These are phyloP conservation scores for Mycena metata DNA, from an alignment of 768 basidiomycete species.

Conservation along the genomic window DNA sequence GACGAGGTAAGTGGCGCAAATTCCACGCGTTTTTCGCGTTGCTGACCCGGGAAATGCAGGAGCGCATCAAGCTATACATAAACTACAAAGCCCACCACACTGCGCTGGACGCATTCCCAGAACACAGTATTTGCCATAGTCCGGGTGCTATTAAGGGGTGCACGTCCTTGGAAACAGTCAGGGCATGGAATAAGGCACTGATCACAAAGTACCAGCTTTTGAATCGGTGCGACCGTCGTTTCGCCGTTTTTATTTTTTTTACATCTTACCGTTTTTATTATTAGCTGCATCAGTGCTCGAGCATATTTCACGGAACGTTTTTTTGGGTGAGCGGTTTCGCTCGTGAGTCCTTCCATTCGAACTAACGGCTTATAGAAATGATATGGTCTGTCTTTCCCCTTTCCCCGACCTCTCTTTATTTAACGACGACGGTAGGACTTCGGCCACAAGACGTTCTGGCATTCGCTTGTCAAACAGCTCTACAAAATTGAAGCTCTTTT, in stretches of 20 bases:
- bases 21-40: constrained; percentile 25
- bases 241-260: neutral
- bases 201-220: constrained; percentile 50
- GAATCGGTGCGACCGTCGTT: constrained; percentile 42
- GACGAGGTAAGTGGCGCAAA: constrained; percentile 41
- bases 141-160: constrained; percentile 45
- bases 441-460: constrained; percentile 55
- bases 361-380: constrained; percentile 44
- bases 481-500: constrained; percentile 48
- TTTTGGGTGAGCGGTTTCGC: constrained; percentile 51
- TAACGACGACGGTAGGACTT: constrained; percentile 49
- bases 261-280: neutral
- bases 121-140: constrained; percentile 43
- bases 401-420: constrained; percentile 16
- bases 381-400: constrained; percentile 47
- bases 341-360: neutral
- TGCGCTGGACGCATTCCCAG: constrained; percentile 47
- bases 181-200: constrained; percentile 50
- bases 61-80: constrained; percentile 53
- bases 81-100: constrained; percentile 52
- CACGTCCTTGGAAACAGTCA: constrained; percentile 46
- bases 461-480: constrained; percentile 48
- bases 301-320: constrained; percentile 55
- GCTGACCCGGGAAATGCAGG: constrained; percentile 33
- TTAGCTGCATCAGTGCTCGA: constrained; percentile 55